Conservation (phyloP, 306 rosid genomes). For the Quercus ilex region DNA sequence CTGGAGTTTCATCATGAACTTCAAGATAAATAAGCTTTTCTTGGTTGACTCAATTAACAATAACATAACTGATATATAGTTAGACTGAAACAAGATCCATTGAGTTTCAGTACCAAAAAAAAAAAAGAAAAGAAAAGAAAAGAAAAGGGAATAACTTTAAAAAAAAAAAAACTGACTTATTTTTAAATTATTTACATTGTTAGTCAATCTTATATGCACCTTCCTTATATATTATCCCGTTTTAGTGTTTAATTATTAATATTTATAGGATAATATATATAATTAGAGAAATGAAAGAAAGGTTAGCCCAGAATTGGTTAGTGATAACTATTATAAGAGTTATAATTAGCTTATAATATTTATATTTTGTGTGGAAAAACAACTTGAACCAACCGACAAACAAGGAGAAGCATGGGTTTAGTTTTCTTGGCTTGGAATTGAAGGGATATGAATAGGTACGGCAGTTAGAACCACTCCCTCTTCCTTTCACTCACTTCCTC, state of each 20-base stretch:
- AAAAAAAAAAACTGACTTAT: too few species aligned
- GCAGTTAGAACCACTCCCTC: slow-evolving; percentile 60
- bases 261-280: not conserved
- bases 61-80: too few species aligned
- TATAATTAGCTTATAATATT: not conserved
- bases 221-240: not conserved
- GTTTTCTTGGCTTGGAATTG: slow-evolving; percentile 61
- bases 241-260: not conserved
- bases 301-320: not conserved
- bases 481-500: slow-evolving; percentile 32
- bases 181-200: too few species aligned
- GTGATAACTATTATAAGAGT: slow-evolving; percentile 3
- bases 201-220: not conserved
- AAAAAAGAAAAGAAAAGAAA: too few species aligned
- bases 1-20: not conserved
- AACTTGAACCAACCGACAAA: slow-evolving; percentile 54
- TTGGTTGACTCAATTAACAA: not conserved
- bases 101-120: too few species aligned
- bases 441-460: slow-evolving; percentile 63
- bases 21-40: slow-evolving; percentile 1
- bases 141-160: too few species aligned
- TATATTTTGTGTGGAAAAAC: slow-evolving; percentile 28
- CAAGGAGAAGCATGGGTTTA: slow-evolving; percentile 49
- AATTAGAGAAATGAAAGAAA: not conserved
- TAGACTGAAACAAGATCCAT: too few species aligned